Conservation (phyloP, 768 basidiomycete genomes). For the Boletus vermiculosoides region DNA sequence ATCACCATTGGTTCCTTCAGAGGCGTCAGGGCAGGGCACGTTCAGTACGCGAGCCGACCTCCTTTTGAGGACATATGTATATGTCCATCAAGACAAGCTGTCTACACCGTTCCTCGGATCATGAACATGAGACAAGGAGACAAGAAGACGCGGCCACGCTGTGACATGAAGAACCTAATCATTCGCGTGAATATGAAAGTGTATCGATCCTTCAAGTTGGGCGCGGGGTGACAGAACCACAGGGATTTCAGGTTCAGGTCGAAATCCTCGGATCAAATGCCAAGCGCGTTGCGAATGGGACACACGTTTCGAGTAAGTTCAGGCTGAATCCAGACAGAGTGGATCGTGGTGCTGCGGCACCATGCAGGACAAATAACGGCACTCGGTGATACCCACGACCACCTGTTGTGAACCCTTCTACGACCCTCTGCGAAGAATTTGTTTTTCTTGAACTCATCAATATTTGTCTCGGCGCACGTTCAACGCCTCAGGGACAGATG, state of each 20-base stretch:
- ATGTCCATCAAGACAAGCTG: constrained; percentile 5
- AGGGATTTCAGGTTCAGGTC: not conserved
- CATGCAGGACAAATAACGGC: constrained; percentile 4
- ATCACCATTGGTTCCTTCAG: not conserved
- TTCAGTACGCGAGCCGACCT: not conserved
- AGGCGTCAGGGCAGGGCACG: not conserved
- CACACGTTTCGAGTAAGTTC: constrained; percentile 1
- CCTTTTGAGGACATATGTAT: constrained; percentile 1
- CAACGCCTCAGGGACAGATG: not conserved
- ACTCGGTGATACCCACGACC: not conserved
- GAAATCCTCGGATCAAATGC: constrained; percentile 20
- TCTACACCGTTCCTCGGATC: constrained; percentile 11
- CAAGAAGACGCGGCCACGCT: constrained; percentile 2
- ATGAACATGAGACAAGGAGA: not conserved
- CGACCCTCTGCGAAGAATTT: not conserved
- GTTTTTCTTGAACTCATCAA: not conserved
- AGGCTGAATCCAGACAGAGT: not conserved
- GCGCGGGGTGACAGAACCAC: not conserved
- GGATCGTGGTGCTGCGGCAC: not conserved
- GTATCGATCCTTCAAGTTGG: not conserved
- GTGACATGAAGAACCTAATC: not conserved
- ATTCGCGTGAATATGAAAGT: constrained; percentile 3
- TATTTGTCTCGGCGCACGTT: not conserved
- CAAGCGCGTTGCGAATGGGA: not conserved
- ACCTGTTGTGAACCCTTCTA: not conserved